Percentiles rank a stretch among this genome's conserved stretches.
Conservation (phyloP, 768 basidiomycete species). For the Mycena filopes region DNA sequence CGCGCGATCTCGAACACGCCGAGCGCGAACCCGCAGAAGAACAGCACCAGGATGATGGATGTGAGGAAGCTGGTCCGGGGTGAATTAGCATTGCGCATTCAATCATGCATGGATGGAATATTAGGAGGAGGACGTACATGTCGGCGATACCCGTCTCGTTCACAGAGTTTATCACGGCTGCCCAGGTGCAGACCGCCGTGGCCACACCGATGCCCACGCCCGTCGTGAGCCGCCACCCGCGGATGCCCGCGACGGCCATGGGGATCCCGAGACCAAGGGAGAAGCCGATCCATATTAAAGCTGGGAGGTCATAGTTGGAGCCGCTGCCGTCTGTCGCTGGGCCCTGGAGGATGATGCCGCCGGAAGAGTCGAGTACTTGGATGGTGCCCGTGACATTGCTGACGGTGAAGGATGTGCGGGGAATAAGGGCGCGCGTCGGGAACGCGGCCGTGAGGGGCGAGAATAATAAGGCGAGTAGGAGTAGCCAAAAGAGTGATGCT, state of each 20-base stretch:
- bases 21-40: slow-evolving; percentile 59
- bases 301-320: slow-evolving; percentile 55
- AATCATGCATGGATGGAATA: no score
- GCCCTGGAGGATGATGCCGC: slow-evolving; percentile 60
- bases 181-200: slow-evolving; percentile 64
- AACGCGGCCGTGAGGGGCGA: slow-evolving; percentile 17
- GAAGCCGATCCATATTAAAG: slow-evolving; percentile 69
- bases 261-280: slow-evolving; percentile 62
- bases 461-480: slow-evolving; percentile 9
- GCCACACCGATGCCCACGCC: slow-evolving; percentile 65
- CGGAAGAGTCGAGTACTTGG: slow-evolving; percentile 56
- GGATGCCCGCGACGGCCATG: slow-evolving; percentile 65
- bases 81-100: no score
- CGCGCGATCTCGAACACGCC: slow-evolving; percentile 66
- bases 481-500: slow-evolving; percentile 28
- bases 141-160: slow-evolving; percentile 62
- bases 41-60: slow-evolving; percentile 59
- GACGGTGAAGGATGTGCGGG: slow-evolving; percentile 25
- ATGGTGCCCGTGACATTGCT: slow-evolving; percentile 52
- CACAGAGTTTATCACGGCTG: slow-evolving; percentile 68
- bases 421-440: slow-evolving; percentile 15
- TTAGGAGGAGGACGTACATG: slow-evolving; percentile 35
- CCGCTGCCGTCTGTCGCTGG: slow-evolving; percentile 70
- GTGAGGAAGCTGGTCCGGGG: slow-evolving; percentile 48
- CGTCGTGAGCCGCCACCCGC: slow-evolving; percentile 66